Base-by-base conservation (phyloP, 495 filamentous ascomycete species). In the Parachaetomium inaequale region DNA sequence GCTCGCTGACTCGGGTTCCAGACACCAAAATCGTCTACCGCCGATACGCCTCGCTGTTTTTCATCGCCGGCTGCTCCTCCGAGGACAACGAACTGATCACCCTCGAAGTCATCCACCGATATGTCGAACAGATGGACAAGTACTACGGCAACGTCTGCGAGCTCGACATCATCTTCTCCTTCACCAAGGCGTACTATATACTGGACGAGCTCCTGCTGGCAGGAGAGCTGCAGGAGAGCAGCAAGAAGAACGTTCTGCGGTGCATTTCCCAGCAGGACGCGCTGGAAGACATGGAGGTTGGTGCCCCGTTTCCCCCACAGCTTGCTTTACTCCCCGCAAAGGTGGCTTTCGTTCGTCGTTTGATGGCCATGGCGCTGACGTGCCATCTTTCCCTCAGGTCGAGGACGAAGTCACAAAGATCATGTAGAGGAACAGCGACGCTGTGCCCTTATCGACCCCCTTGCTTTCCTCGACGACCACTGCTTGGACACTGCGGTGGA, bases 61-160 rank as follows among this genome's bases (percentile, higher is more conserved):
- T 99, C 81, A 97, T 99, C 73, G 93, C 95, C 72, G 94, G 95
- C 61, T 96, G 93, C 78, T 86, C 90, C 32, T 90, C 92, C 17
- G 91, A 88, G 55, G 94, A 98, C 71, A 99, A 99, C 79, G 94
- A 99, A 72, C 80, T 99, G 75, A 96, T 98, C 74, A 96, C 91
- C 34, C 88, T 99, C 66, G 94, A 99, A 75, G 91, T 98, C 72
- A 93, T 99, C 52, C 94, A 99, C 77, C 91, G 94, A 67, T 98
- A 97, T 74, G 94, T 98, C 53, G 94, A 99, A 75, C 94, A 98
- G 79, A 99, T 98, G 94, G 94, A 99, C 82, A 99, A 98, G 74
- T 99, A 98, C 82, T 99, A 99, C 73, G 94, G 94, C 74, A 99
- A 99, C 77, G 94, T 99, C 61, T 99, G 94, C 78, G 94, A 98